Evolutionary conservation across 2,329 filamentous ascomycete species (phyloP), one percentile per base, ranked within the genome.

Genomic region (Sordariomycetes sp.): DNA sequence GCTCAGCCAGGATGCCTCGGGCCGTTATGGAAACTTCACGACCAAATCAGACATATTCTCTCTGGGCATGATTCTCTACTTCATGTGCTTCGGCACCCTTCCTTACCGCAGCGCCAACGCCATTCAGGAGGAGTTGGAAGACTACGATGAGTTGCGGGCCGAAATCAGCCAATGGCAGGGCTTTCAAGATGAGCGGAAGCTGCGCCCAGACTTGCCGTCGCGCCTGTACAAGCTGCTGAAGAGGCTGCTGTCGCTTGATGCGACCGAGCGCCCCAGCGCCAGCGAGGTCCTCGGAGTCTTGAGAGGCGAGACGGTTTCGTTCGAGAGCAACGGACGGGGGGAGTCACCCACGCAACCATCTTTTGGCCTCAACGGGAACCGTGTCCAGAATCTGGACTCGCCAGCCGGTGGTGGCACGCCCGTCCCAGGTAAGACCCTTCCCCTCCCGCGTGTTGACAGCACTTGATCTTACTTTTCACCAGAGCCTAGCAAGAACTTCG

Each of bases 41-140:
- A 88, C 86, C 18, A 98, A 96, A 52, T 95, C 88, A 0, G 92
- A 98, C 50, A 83, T 98, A n/a, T 98, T 98, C 57, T 95, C 88
- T 1, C 66, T 98, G 0, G 92, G 92, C 32, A 95, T 98, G 90
- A 96, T 96, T 36, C 70, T 98, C 4, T 94, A 96, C 56, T 98
- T 98, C 51, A 82, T 98, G 70, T 98, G 92, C 54, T 98, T 98
- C 53, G 86, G 82, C 2, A 73, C 81, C 30, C 69, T 98, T 9
- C 92, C 92, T 0, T 98, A 96, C 51, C 68, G 63, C 17, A 84
- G 82, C 46, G 86, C 88, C 34, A 90, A 96, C 51, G 71, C 81
- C 4, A 69, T 93, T 16, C 77, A 94, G 39, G 90, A 96, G 55
- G 90, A 96, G 50, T 79, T 86, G 36, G 92, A 98, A 53, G 87